phyloP scores from a whole-genome alignment of 2,329 filamentous ascomycete species.

The Colletotrichum tropicicola region DNA sequence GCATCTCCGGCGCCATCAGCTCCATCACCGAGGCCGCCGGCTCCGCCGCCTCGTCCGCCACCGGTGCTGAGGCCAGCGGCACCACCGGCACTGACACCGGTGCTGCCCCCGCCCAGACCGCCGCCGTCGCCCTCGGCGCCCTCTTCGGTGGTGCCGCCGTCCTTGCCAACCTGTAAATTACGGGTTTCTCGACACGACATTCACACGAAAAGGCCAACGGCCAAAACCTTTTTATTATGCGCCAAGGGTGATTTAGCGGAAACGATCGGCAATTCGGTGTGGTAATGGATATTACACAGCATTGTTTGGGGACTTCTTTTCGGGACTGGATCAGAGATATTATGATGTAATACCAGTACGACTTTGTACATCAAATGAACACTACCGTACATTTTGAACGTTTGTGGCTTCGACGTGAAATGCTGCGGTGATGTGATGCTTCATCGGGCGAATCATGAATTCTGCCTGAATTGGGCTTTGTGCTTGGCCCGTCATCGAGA shows the following conservation, averaged over 20 bases:
- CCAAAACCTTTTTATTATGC: neutral
- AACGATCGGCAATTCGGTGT: neutral
- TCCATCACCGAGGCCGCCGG: neutral
- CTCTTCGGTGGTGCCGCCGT: constrained; percentile 57
- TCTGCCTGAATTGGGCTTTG: too few species aligned
- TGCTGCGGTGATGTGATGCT: too few species aligned
- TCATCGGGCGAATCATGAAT: neutral
- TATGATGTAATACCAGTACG: constrained; percentile 28
- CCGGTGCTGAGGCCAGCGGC: constrained; percentile 13
- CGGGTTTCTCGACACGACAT: neutral
- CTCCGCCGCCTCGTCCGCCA: constrained; percentile 29
- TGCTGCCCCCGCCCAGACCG: constrained; percentile 47
- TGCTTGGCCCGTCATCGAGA: neutral
- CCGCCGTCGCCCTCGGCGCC: constrained; percentile 54
- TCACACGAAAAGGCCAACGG: neutral
- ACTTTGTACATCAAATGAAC: constrained; percentile 24
- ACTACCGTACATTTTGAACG: neutral
- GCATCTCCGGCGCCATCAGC: constrained; percentile 31
- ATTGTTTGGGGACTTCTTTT: constrained; percentile 18
- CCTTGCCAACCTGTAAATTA: constrained; percentile 52
- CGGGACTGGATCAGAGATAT: constrained; percentile 10
- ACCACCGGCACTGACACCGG: constrained; percentile 32
- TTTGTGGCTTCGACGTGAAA: neutral
- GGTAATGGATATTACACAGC: constrained; percentile 10
- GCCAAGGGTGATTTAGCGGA: neutral